A percentile compares a stretch with the other conserved stretches of the same genome.
phyloP scores from a whole-genome alignment of 129 eudicot genomes.

The Pulicaria dysenterica region DNA sequence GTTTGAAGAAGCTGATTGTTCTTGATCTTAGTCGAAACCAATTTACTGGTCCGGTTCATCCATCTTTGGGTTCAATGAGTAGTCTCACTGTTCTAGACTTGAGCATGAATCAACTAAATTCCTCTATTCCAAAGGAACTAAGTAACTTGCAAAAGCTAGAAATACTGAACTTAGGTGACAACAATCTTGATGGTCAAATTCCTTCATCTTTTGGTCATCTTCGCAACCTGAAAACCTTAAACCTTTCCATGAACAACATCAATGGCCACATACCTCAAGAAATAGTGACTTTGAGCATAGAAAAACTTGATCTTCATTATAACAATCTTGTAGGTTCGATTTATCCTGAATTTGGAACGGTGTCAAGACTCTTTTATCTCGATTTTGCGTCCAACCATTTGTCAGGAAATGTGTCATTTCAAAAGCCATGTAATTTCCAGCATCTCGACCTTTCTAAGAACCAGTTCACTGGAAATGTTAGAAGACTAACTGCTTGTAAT shows the following conservation, averaged over 20 bases:
- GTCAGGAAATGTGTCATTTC: conserved; percentile 4
- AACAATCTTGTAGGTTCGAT: conserved; percentile 4
- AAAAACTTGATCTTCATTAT: conserved; percentile 12
- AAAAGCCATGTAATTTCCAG: neutral
- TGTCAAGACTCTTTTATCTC: neutral
- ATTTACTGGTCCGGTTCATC: neutral
- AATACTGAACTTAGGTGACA: neutral
- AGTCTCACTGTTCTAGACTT: conserved; percentile 1
- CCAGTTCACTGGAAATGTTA: neutral
- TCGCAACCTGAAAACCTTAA: neutral
- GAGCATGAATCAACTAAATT: neutral
- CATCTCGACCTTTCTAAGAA: conserved; percentile 18
- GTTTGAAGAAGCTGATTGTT: neutral
- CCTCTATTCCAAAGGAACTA: conserved; percentile 11
- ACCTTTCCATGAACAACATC: conserved; percentile 4
- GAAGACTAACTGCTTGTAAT: neutral
- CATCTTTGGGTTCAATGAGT: conserved; percentile 14
- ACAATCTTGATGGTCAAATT: conserved; percentile 9
- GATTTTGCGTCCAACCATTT: conserved; percentile 20
- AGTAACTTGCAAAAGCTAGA: neutral
- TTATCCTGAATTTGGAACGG: neutral
- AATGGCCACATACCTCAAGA: conserved; percentile 6
- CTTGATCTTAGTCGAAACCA: conserved; percentile 3
- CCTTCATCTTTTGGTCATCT: conserved; percentile 14
- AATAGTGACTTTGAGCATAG: neutral